Evolutionary conservation across 352 stramenopile genomes (phyloP).

Genomic region (Pythium rhizo-oryzae): DNA sequence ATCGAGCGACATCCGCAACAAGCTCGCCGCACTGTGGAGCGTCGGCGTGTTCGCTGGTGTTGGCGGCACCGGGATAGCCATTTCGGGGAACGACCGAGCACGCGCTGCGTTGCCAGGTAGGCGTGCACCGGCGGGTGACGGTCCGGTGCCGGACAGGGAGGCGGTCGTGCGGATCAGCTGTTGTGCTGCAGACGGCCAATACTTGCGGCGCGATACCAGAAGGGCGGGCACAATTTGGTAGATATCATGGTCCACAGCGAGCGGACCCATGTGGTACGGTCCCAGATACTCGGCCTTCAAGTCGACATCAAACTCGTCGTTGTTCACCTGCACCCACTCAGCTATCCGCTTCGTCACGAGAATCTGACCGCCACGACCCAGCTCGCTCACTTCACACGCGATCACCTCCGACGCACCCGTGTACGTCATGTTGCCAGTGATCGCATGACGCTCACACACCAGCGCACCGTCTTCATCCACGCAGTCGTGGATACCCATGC

Average conservation of each 20-base stretch:
- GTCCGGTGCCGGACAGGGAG: too few relatives aligned
- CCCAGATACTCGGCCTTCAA: conserved; percentile 2
- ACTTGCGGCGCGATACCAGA: conserved; percentile 3
- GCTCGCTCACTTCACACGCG: conserved; percentile 25
- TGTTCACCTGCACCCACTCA: conserved; percentile 1
- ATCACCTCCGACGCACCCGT: conserved; percentile 25
- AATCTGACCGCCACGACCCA: conserved; percentile 32
- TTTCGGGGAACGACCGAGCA: conserved; percentile 6
- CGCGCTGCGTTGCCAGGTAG: too few relatives aligned
- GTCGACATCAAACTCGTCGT: background rate
- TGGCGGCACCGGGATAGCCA: background rate
- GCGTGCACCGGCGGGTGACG: too few relatives aligned
- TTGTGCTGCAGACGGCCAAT: too few relatives aligned
- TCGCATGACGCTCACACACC: conserved; percentile 15
- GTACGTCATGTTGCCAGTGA: conserved; percentile 31
- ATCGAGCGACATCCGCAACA: background rate
- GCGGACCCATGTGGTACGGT: background rate
- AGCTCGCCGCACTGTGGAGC: background rate
- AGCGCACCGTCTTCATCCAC: conserved; percentile 11
- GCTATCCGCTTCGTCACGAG: conserved; percentile 26
- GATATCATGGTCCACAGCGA: background rate
- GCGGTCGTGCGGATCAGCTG: too few relatives aligned
- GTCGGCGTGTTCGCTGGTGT: conserved; percentile 7
- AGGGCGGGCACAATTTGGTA: background rate
- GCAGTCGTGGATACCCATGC: conserved; percentile 37